Evolutionary conservation across 108 stramenopile species (phyloP).

Genomic region (Discostella pseudostelligera): DNA sequence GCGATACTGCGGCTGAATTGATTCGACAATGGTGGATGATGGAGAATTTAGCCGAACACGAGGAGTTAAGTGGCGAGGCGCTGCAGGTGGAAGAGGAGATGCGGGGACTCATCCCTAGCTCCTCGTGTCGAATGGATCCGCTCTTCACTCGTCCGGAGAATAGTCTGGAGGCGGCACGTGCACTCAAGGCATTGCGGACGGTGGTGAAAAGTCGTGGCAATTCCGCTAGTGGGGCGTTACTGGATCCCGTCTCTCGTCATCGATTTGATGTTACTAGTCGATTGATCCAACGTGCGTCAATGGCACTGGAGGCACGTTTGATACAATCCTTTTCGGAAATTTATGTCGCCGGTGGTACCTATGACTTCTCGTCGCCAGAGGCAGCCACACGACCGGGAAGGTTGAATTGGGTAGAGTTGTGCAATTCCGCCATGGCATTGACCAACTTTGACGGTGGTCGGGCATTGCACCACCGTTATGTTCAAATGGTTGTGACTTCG

Average conservation of each 20-base stretch:
- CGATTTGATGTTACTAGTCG: conserved; percentile 76
- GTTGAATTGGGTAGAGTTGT: conserved; percentile 70
- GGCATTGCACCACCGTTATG: conserved; percentile 69
- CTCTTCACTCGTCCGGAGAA: conserved; percentile 71
- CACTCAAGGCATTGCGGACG: conserved; percentile 66
- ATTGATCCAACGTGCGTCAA: conserved; percentile 69
- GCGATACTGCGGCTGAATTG: conserved; percentile 70
- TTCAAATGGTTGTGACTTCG: conserved; percentile 71
- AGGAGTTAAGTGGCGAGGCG: conserved; percentile 58
- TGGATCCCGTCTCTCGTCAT: conserved; percentile 51
- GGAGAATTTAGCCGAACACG: conserved; percentile 83
- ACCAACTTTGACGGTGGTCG: conserved; percentile 72
- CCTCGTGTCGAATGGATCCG: conserved; percentile 75
- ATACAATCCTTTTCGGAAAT: conserved; percentile 68
- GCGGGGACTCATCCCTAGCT: conserved; percentile 57
- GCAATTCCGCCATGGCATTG: conserved; percentile 68
- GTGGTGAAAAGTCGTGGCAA: conserved; percentile 76
- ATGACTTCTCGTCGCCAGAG: conserved; percentile 63
- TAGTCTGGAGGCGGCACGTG: conserved; percentile 68
- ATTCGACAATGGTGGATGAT: conserved; percentile 88
- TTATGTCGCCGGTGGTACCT: conserved; percentile 65
- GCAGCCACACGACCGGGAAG: conserved; percentile 51
- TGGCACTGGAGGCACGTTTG: conserved; percentile 70
- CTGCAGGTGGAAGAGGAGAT: conserved; percentile 77
- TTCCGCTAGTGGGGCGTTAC: conserved; percentile 45